Evolutionary conservation across 1,284 basidiomycete species (phyloP), one percentile per base, ranked within the genome.

Genomic region (Kalmanozyma brasiliensis): DNA sequence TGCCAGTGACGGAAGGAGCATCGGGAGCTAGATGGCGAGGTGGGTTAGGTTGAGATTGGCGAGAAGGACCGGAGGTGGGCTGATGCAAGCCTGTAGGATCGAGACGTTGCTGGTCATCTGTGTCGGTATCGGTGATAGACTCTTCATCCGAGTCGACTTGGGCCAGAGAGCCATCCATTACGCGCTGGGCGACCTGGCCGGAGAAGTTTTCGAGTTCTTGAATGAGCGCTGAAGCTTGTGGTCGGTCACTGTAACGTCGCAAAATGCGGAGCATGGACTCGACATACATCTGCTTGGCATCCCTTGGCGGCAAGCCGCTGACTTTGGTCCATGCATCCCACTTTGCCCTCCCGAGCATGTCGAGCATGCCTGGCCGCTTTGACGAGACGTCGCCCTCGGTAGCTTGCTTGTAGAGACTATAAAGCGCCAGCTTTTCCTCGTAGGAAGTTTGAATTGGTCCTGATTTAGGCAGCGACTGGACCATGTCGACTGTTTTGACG

Each of bases 241-340:
- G 91, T 76, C 90, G 89, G 78, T 92, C 91, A 6, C 90, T 89
- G 79, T 93, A 92, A 79, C 89, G 91, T 65, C 89, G 86, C 60
- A 94, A 83, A 14, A 91, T 91, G 85, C 92, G 92, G 46, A 94
- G 82, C 56, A 97, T 84, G 14, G 91, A 91, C 65, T 93, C 90
- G 4, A 95, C 91, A 83, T 97, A 97, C 35, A 90, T 83, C 87
- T 89, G 90, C 84, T 94, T 96, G 2, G 94, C 93, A 79, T 94
- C 91, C 57, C 86, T 87, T 26, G 87, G 81, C 56, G 89, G 87
- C 32, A 94, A 81, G 65, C 94, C 92, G 72, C 89, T 90, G 79
- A 94, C 91, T 78, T 93, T 94, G 42, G 90, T 88, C 94, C 94
- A 97, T 29, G 92, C 92, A 84, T 95, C 93, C 94, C 94, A 97